Conservation (phyloP, 1,284 basidiomycete genomes). For the Phellinidium pouzarii region DNA sequence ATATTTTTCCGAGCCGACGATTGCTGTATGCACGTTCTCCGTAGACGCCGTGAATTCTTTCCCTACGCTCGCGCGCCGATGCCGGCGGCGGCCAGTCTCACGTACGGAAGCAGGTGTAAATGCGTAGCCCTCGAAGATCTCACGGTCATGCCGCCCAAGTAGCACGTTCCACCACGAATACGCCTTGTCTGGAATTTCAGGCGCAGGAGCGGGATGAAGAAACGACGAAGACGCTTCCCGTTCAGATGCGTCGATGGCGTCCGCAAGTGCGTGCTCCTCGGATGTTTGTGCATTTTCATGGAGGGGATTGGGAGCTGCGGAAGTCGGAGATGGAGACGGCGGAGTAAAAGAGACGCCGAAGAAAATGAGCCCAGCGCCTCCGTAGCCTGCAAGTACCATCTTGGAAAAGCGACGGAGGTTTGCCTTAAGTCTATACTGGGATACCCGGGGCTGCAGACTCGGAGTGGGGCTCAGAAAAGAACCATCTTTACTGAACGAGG, state of each 20-base stretch:
- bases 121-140: conserved; percentile 63
- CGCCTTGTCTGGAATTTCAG: conserved; percentile 8
- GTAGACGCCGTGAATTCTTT: conserved; percentile 34
- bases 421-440: conserved; percentile 51
- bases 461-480: background rate
- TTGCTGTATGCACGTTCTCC: conserved; percentile 38
- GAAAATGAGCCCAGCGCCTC: conserved; percentile 70
- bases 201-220: conserved; percentile 9
- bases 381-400: conserved; percentile 73
- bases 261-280: conserved; percentile 52
- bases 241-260: conserved; percentile 63
- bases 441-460: conserved; percentile 24
- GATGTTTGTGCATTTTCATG: conserved; percentile 29
- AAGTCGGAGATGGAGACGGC: conserved; percentile 25
- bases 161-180: conserved; percentile 80
- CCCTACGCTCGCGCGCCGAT: conserved; percentile 26
- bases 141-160: conserved; percentile 68
- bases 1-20: conserved; percentile 58
- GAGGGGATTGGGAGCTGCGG: conserved; percentile 26
- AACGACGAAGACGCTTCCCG: conserved; percentile 37
- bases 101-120: conserved; percentile 23
- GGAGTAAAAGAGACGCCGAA: conserved; percentile 56
- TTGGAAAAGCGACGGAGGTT: conserved; percentile 70
- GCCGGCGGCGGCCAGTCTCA: conserved; percentile 22
- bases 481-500: background rate